Conservation (phyloP, 768 basidiomycete genomes). For the Russula foetens region DNA sequence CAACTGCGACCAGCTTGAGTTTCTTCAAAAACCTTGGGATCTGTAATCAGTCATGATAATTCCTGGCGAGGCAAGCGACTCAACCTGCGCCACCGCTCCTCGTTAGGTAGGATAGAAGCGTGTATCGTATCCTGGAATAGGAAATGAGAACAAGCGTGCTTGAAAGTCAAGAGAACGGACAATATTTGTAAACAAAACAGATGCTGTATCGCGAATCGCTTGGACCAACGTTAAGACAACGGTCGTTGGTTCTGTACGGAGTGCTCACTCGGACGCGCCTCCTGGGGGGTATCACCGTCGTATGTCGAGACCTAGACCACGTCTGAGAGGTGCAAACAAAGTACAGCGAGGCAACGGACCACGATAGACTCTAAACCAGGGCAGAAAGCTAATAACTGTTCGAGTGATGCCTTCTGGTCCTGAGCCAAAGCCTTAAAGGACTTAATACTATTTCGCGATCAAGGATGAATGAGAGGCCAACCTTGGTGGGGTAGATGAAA, state of each 20-base stretch:
- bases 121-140: constrained; percentile 69
- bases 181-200: constrained; percentile 86
- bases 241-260: neutral
- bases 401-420: constrained; percentile 68
- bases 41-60: constrained; percentile 4
- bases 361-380: constrained; percentile 54
- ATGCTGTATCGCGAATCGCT: constrained; percentile 67
- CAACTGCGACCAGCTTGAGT: constrained; percentile 70
- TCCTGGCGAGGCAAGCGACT: constrained; percentile 7
- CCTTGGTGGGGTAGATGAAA: constrained; percentile 88
- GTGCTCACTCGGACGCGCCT: constrained; percentile 46
- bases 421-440: constrained; percentile 72
- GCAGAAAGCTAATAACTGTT: constrained; percentile 54
- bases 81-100: constrained; percentile 74
- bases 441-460: neutral
- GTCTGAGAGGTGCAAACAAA: neutral
- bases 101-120: constrained; percentile 74
- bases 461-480: constrained; percentile 18
- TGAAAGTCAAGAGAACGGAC: constrained; percentile 30
- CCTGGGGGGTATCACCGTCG: constrained; percentile 81
- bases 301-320: constrained; percentile 57
- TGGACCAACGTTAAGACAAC: neutral
- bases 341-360: constrained; percentile 27
- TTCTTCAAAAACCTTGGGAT: constrained; percentile 62
- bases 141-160: constrained; percentile 1